phyloP scores from a whole-genome alignment of 192 early-diverging fungal species.

The Dissophora ornata region DNA sequence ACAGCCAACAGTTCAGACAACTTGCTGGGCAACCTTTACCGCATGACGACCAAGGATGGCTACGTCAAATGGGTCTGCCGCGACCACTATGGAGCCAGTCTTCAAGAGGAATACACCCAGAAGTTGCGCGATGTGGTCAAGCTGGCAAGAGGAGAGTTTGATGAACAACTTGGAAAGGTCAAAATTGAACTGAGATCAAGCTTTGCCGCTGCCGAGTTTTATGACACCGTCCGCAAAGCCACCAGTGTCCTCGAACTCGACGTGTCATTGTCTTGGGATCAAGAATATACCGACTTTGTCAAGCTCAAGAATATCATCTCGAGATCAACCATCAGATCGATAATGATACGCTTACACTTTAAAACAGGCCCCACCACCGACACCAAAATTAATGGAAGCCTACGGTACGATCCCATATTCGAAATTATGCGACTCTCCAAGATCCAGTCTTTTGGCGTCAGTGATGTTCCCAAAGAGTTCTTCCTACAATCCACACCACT shows the following conservation, averaged over 20 bases:
- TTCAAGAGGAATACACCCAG: slow-evolving; percentile 12
- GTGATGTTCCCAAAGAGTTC: no score
- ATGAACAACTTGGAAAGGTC: slow-evolving; percentile 25
- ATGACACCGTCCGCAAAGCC: slow-evolving; percentile 11
- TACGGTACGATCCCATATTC: no score
- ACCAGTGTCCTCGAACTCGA: slow-evolving; percentile 16
- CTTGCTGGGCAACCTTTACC: slow-evolving; percentile 13
- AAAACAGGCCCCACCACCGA: slow-evolving; percentile 6
- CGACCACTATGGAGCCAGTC: slow-evolving; percentile 19
- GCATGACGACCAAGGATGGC: slow-evolving; percentile 20
- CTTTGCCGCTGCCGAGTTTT: slow-evolving; percentile 19
- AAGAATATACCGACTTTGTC: neutral
- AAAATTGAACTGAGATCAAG: slow-evolving; percentile 1
- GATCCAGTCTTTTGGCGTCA: no score
- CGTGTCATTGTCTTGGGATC: neutral
- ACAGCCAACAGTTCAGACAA: neutral
- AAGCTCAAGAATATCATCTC: neutral
- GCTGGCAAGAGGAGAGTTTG: slow-evolving; percentile 5
- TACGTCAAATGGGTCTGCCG: slow-evolving; percentile 40
- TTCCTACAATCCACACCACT: no score
- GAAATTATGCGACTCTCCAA: no score
- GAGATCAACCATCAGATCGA: neutral
- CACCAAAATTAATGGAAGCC: no score
- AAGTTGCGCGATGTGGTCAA: slow-evolving; percentile 13
- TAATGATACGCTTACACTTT: no score